Conservation (phyloP, 176 grass and related monocot species). For the Oryza meridionalis region DNA sequence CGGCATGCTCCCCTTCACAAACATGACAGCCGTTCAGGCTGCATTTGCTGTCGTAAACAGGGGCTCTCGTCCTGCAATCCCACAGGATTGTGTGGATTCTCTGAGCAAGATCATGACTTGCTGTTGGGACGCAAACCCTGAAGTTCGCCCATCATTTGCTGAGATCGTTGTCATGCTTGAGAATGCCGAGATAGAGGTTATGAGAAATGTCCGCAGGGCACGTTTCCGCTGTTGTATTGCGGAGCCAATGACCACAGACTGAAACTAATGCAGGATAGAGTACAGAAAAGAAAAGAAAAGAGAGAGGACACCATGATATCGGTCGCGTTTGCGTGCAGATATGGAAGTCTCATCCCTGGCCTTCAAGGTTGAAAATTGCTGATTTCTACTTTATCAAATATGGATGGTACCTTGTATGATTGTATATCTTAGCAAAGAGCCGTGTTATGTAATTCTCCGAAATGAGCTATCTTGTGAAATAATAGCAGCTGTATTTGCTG, state of each 20-base stretch:
- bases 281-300: slow-evolving; percentile 16
- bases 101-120: slow-evolving; percentile 68
- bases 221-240: slow-evolving; percentile 79
- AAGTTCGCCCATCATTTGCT: slow-evolving; percentile 58
- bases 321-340: slow-evolving; percentile 4
- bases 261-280: slow-evolving; percentile 33
- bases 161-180: slow-evolving; percentile 77
- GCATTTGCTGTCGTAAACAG: slow-evolving; percentile 78
- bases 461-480: slow-evolving; percentile 25
- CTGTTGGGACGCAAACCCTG: slow-evolving; percentile 72
- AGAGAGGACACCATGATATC: background rate
- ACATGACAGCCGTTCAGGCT: slow-evolving; percentile 85
- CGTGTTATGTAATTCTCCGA: slow-evolving; percentile 1
- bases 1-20: slow-evolving; percentile 70
- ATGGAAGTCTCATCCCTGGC: slow-evolving; percentile 9
- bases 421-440: slow-evolving; percentile 22
- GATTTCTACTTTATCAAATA: slow-evolving; percentile 20
- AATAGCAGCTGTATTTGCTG: slow-evolving; percentile 28
- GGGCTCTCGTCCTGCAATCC: slow-evolving; percentile 55
- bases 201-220: slow-evolving; percentile 65
- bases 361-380: slow-evolving; percentile 11
- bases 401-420: slow-evolving; percentile 20
- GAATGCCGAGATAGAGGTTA: slow-evolving; percentile 57
- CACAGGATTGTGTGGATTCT: slow-evolving; percentile 58
- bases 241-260: slow-evolving; percentile 72